phyloP scores from a whole-genome alignment of 192 early-diverging fungal species.

The Piromyces finnis region DNA sequence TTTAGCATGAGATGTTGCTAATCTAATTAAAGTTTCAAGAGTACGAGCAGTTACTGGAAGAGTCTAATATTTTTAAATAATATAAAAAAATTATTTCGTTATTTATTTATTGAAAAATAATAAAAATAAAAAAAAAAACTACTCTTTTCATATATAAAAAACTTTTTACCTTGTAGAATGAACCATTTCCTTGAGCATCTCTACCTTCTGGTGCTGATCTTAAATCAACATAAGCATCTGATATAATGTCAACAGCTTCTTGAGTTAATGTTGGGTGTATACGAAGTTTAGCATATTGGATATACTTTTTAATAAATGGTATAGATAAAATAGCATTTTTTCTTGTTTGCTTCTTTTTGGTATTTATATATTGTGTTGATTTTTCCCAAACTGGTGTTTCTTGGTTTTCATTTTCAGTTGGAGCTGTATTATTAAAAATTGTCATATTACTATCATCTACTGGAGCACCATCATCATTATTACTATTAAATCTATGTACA shows the following conservation, averaged over 20 bases:
- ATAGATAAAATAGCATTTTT: constrained; percentile 50
- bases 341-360: constrained; percentile 14
- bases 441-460: constrained; percentile 37
- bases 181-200: background rate
- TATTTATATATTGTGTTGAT: background rate
- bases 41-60: constrained; percentile 97
- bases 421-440: constrained; percentile 5
- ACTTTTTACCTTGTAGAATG: constrained; percentile 26
- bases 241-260: constrained; percentile 70
- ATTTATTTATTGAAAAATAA: no score
- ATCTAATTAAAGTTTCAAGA: constrained; percentile 89
- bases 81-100: no score
- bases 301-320: constrained; percentile 82
- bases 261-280: constrained; percentile 64
- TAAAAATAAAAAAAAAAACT: no score
- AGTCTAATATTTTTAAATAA: constrained; percentile 25
- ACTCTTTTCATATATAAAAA: no score
- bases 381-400: constrained; percentile 4
- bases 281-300: constrained; percentile 81
- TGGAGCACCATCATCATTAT: background rate
- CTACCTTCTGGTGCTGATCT: constrained; percentile 50
- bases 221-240: constrained; percentile 62
- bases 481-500: constrained; percentile 67
- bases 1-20: constrained; percentile 94
- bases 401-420: constrained; percentile 2